Evolutionary conservation across 805 yeast genomes (phyloP), one percentile per base, ranked within the genome.

Genomic region (Lachancea cidri): DNA sequence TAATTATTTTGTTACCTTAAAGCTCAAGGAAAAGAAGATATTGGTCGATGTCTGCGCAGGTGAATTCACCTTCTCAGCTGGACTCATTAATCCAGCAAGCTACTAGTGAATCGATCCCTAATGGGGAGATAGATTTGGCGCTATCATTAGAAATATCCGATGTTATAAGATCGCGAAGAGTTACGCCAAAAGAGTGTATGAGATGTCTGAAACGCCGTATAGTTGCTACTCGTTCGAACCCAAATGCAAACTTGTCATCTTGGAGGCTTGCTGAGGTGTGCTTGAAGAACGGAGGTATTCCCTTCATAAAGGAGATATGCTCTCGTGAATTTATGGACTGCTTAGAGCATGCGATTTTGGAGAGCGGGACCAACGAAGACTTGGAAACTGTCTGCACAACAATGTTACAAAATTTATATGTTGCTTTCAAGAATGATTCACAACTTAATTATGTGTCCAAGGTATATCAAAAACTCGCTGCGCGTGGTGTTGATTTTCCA

Each of bases 231-330:
- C 67, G 70, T 41, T 31, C 47, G 4, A 89, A 89, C 58, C 95
- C 97, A 8, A 88, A 89, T 60, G 76, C 81, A 7, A 85, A 86
- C 55, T 71, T 80, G 19, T 76, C 93, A 4, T 71, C 89, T 0
- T 72, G 93, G 56, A 84, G 83, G 55, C 68, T 93, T 46, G 71
- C 83, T 24, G 98, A 93, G 53, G 73, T 86, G 35, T 85, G 96
- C 64, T 82, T 91, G 41, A 93, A 93, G 65, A 93, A 93, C 59
- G 89, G 96, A 35, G 98, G 98, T 5, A 70, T 71, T 36, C 95
- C 86, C 53, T 89, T 93, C 53, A 70, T 91, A 17, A 71, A 68
- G 16, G 96, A 87, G 54, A 71, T 89, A 22, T 77, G 91, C 25
- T 74, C 89, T 7, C 77, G 87, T 47, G 97, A 91, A 59, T 91